Conservation (phyloP, 1,284 basidiomycete genomes). For the Agaricales sp. region DNA sequence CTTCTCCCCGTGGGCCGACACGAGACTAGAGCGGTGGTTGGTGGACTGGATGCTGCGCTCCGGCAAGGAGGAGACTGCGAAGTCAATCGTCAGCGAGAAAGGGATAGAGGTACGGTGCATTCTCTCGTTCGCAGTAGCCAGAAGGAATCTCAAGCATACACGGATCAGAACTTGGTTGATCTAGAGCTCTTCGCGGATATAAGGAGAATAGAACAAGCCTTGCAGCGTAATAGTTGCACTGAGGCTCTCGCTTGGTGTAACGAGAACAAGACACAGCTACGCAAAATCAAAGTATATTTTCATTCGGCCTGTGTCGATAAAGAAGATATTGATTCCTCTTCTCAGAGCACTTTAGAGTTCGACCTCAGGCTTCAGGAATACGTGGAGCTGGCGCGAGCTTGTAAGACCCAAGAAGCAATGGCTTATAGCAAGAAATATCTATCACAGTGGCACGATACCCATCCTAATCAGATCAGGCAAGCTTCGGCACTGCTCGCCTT, state of each 20-base stretch:
- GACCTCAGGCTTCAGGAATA: constrained; percentile 93
- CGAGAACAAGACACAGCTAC: constrained; percentile 88
- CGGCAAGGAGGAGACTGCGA: constrained; percentile 63
- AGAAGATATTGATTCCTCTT: not conserved
- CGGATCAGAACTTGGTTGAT: constrained; percentile 67
- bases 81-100: constrained; percentile 57
- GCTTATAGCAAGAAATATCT: constrained; percentile 80
- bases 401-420: constrained; percentile 72
- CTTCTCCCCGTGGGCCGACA: constrained; percentile 69
- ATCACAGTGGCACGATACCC: constrained; percentile 72
- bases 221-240: constrained; percentile 67
- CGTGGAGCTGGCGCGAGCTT: constrained; percentile 76
- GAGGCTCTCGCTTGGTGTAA: constrained; percentile 93
- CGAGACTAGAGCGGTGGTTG: constrained; percentile 80
- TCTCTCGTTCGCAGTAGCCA: constrained; percentile 11
- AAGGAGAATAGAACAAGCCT: constrained; percentile 72
- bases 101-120: constrained; percentile 65
- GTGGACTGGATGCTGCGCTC: constrained; percentile 84
- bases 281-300: constrained; percentile 76
- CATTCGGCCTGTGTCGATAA: constrained; percentile 9
- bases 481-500: constrained; percentile 74
- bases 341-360: constrained; percentile 89
- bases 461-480: constrained; percentile 66
- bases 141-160: constrained; percentile 10
- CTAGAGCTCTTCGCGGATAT: constrained; percentile 90